Evolutionary conservation across 2,329 filamentous ascomycete genomes (phyloP).

Genomic region (Plectosphaerella sp.): DNA sequence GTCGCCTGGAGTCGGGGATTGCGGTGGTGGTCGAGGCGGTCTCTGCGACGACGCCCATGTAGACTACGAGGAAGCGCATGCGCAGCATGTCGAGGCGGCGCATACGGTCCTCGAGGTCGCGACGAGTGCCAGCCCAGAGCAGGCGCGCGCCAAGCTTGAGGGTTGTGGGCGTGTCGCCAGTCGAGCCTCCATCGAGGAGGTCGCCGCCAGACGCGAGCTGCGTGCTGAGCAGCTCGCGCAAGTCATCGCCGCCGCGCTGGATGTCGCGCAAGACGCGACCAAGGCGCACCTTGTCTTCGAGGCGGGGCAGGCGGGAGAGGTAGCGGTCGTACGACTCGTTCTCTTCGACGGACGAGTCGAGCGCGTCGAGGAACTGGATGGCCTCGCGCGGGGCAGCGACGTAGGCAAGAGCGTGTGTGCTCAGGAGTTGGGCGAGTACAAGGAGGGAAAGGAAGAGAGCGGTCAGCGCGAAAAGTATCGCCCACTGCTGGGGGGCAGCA

Average conservation of each 20-base stretch:
- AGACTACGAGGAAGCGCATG: slow-evolving; percentile 61
- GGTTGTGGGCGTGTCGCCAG: slow-evolving; percentile 19
- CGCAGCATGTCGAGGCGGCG: slow-evolving; percentile 56
- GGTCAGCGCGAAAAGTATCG: slow-evolving; percentile 52
- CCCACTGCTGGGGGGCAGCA: slow-evolving; percentile 44
- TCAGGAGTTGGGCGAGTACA: slow-evolving; percentile 47
- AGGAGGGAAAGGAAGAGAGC: slow-evolving; percentile 52
- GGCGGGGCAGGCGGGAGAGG: slow-evolving; percentile 49
- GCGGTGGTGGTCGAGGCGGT: slow-evolving; percentile 25
- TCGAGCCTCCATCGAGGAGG: slow-evolving; percentile 14
- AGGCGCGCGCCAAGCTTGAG: slow-evolving; percentile 46
- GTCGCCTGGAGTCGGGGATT: slow-evolving; percentile 12
- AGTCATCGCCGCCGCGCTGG: slow-evolving; percentile 54
- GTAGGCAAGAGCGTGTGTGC: slow-evolving; percentile 52
- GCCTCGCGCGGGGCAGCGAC: slow-evolving; percentile 54
- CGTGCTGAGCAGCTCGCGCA: slow-evolving; percentile 55
- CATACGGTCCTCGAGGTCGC: slow-evolving; percentile 51
- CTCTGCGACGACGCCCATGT: slow-evolving; percentile 54
- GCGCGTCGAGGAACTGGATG: slow-evolving; percentile 51
- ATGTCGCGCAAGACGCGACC: slow-evolving; percentile 56
- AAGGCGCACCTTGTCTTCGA: slow-evolving; percentile 60
- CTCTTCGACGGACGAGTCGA: slow-evolving; percentile 59
- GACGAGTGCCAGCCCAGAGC: slow-evolving; percentile 53
- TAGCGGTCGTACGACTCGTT: slow-evolving; percentile 62
- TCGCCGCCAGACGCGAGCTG: slow-evolving; percentile 32